These are phyloP conservation scores for Fusarium sp. DNA, from an alignment of 2,329 filamentous ascomycete species.

Conservation along the genomic window DNA sequence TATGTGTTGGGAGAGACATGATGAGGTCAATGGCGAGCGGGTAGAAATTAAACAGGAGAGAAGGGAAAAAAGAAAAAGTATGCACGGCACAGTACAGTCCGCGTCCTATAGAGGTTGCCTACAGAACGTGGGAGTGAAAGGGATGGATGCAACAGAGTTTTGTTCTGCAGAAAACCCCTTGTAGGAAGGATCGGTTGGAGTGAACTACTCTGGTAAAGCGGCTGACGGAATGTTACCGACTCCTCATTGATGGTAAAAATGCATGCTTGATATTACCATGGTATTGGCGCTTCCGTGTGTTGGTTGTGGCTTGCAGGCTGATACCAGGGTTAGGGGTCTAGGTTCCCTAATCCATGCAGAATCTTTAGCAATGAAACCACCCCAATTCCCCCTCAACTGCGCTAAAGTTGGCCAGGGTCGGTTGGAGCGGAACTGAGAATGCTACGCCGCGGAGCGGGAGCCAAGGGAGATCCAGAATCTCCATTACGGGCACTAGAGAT, in stretches of 20 bases:
- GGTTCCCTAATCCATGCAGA: background rate
- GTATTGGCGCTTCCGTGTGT: background rate
- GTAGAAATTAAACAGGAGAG: slow-evolving; percentile 2
- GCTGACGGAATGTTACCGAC: background rate
- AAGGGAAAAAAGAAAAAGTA: background rate
- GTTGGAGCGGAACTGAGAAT: slow-evolving; percentile 7
- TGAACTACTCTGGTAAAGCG: background rate
- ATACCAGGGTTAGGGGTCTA: background rate
- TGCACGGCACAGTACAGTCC: slow-evolving; percentile 13
- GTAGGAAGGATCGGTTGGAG: background rate
- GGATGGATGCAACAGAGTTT: slow-evolving; percentile 23
- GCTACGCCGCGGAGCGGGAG: background rate
- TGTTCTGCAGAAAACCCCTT: slow-evolving; percentile 8
- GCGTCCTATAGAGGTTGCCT: slow-evolving; percentile 2
- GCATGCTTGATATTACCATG: background rate
- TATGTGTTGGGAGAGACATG: slow-evolving; percentile 7
- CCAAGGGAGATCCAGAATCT: background rate
- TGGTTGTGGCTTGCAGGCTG: slow-evolving; percentile 7
- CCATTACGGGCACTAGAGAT: background rate
- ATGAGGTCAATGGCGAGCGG: background rate
- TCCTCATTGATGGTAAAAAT: slow-evolving; percentile 10
- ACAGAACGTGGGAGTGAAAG: background rate
- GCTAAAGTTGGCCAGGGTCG: slow-evolving; percentile 1
- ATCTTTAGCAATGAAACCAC: slow-evolving; percentile 24
- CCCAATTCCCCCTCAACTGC: background rate